A percentile compares a stretch with the other conserved stretches of the same genome.
These are phyloP conservation scores for Allium cepa DNA, from an alignment of 106 monocot genomes.

Conservation along the genomic window DNA sequence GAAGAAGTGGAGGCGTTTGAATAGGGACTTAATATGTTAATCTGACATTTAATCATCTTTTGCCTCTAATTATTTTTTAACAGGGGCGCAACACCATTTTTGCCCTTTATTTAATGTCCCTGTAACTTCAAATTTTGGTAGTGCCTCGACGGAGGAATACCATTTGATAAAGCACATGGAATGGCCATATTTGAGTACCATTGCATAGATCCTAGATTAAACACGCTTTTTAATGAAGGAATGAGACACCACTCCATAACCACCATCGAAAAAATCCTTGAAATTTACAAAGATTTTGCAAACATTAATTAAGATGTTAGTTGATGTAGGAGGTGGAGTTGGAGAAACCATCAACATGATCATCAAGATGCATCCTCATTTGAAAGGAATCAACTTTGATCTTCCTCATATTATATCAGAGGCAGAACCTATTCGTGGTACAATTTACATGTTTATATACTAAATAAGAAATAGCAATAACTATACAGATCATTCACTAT, in stretches of 20 bases:
- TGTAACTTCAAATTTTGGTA: neutral
- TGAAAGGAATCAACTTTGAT: constrained; percentile 25
- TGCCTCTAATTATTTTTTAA: too few relatives aligned
- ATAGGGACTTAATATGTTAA: too few relatives aligned
- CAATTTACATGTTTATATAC: too few relatives aligned
- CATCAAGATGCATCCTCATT: constrained; percentile 10
- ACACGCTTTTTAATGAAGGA: constrained; percentile 10
- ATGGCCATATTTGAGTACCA: constrained; percentile 41
- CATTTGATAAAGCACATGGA: constrained; percentile 14
- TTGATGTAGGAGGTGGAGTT: constrained; percentile 26
- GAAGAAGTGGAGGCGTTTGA: too few relatives aligned
- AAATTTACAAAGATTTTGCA: constrained; percentile 19
- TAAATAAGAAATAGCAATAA: too few relatives aligned
- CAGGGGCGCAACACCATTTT: too few relatives aligned
- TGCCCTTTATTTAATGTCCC: too few relatives aligned
- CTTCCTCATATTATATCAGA: constrained; percentile 22
- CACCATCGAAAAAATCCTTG: constrained; percentile 26
- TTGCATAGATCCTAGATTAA: constrained; percentile 19
- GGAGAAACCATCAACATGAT: constrained; percentile 27
- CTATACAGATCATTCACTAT: too few relatives aligned
- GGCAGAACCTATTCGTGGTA: constrained; percentile 8
- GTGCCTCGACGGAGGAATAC: constrained; percentile 13
- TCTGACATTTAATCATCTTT: too few relatives aligned
- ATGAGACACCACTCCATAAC: constrained; percentile 40
- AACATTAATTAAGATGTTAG: constrained; percentile 4